Evolutionary conservation across 1,284 basidiomycete species (phyloP), one percentile per base, ranked within the genome.

Genomic region (Leucoagaricus sp.): DNA sequence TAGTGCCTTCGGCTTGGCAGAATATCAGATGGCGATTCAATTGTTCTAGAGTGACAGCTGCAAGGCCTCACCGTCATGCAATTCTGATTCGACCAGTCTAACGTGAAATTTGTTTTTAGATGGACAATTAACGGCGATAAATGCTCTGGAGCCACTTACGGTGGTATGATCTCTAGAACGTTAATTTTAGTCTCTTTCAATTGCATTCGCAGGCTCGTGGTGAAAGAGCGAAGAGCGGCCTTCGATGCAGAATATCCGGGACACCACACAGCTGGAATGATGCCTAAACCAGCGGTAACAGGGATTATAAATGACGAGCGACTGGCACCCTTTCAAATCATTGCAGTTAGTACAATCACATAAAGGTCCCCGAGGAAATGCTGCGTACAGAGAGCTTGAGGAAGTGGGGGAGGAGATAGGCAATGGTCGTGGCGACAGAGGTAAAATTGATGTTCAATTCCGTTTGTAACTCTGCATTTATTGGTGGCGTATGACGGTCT

Each of bases 81-180:
- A 70, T 62, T 87, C 85, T 5, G 85, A 86, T 68, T 86, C 83
- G 10, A 84, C 82, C 2, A 86, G 72, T 4, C 83, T 84, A 58
- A 3, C 50, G 41, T 51, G 29, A 10, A 38, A 52, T 31, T n/a
- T 55, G 47, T 29, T 34, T 15, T 44, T 48, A n/a, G 12, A 41
- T 26, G 28, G 28, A 17, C 4, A 42, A n/a, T n/a, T 25, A 13
- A 15, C 13, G 15, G 42, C 6, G 10, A 4, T 21, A 41, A 25
- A 9, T n/a, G 9, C 29, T 15, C n/a, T 19, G 9, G 3, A n/a
- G 46, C n/a, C 7, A 75, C 83, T 66, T 61, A 85, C 78, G 85
- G 85, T 19, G 85, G 85, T 6, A 84, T 68, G 19, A 87, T 78
- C 64, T 87, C 86, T 41, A 83, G 70, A 4, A 87, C 77, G 54